These are phyloP conservation scores for Agrostemma githago DNA, from an alignment of 148 eudicot genomes.

Conservation along the genomic window DNA sequence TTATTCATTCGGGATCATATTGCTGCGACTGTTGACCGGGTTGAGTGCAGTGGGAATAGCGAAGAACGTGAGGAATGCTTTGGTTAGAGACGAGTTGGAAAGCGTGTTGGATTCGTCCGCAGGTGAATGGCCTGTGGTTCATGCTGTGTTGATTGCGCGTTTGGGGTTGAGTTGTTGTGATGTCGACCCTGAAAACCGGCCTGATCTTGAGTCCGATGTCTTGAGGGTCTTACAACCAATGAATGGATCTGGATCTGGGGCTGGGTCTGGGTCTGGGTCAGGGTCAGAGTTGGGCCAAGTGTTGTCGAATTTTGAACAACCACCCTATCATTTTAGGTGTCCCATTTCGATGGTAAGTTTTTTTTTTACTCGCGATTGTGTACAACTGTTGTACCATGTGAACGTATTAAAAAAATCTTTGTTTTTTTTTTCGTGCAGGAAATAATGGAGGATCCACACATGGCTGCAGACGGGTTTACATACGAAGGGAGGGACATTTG, in stretches of 20 bases:
- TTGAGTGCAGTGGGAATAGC: conserved; percentile 49
- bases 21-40: conserved; percentile 62
- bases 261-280: conserved; percentile 24
- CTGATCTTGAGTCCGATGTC: conserved; percentile 61
- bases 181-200: conserved; percentile 34
- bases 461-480: conserved; percentile 82
- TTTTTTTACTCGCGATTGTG: background rate
- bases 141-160: conserved; percentile 63
- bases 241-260: conserved; percentile 11
- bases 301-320: conserved; percentile 29
- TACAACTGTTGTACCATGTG: no score
- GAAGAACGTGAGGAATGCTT: conserved; percentile 51
- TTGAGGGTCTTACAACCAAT: conserved; percentile 66
- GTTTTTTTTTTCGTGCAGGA: conserved; percentile 40
- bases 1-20: conserved; percentile 68
- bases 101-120: conserved; percentile 58
- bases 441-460: conserved; percentile 76
- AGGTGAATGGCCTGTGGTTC: conserved; percentile 89
- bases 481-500: conserved; percentile 71
- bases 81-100: conserved; percentile 43
- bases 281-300: conserved; percentile 33
- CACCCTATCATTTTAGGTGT: conserved; percentile 62
- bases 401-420: no score
- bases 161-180: conserved; percentile 66
- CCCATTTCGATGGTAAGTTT: conserved; percentile 76